Percentiles rank a stretch among this genome's conserved stretches.
Evolutionary conservation across 345 rosid genomes (phyloP).

Genomic region (Arabidopsis arenosa): DNA sequence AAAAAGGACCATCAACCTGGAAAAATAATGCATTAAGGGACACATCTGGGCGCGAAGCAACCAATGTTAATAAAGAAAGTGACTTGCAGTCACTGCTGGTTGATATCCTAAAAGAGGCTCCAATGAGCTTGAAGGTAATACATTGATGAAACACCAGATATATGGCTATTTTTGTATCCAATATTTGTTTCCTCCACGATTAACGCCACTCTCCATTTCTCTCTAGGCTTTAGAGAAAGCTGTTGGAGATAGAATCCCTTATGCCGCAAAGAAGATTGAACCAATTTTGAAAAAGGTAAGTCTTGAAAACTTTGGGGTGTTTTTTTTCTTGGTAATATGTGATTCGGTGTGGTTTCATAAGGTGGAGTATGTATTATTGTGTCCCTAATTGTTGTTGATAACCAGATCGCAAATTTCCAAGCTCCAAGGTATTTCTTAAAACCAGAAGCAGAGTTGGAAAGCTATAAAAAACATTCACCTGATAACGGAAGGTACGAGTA

Average conservation of each 20-base stretch:
- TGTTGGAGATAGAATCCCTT: slow-evolving; percentile 66
- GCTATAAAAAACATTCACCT: slow-evolving; percentile 63
- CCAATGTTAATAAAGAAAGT: slow-evolving; percentile 53
- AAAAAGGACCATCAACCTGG: slow-evolving; percentile 61
- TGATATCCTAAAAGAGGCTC: slow-evolving; percentile 69
- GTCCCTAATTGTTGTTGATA: slow-evolving; percentile 46
- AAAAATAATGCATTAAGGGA: slow-evolving; percentile 48
- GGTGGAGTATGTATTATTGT: slow-evolving; percentile 36
- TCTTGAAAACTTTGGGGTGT: slow-evolving; percentile 39
- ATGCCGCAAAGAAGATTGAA: slow-evolving; percentile 67
- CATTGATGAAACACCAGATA: slow-evolving; percentile 30
- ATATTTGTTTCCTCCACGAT: slow-evolving; percentile 5
- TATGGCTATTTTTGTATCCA: slow-evolving; percentile 29
- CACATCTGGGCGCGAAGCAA: slow-evolving; percentile 54
- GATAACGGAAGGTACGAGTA: slow-evolving; percentile 75
- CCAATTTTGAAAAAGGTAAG: slow-evolving; percentile 75
- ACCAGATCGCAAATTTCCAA: slow-evolving; percentile 84
- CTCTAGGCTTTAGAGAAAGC: slow-evolving; percentile 87
- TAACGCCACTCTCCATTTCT: slow-evolving; percentile 28
- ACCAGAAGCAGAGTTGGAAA: slow-evolving; percentile 64
- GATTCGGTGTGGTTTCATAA: slow-evolving; percentile 38
- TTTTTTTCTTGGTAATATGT: slow-evolving; percentile 5
- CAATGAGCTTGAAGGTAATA: slow-evolving; percentile 84
- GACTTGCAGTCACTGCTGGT: slow-evolving; percentile 69
- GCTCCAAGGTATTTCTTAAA: slow-evolving; percentile 82